A percentile compares a stretch with the other conserved stretches of the same genome.
Evolutionary conservation across 2,329 filamentous ascomycete species (phyloP).

Genomic region (Monilinia fructicola): DNA sequence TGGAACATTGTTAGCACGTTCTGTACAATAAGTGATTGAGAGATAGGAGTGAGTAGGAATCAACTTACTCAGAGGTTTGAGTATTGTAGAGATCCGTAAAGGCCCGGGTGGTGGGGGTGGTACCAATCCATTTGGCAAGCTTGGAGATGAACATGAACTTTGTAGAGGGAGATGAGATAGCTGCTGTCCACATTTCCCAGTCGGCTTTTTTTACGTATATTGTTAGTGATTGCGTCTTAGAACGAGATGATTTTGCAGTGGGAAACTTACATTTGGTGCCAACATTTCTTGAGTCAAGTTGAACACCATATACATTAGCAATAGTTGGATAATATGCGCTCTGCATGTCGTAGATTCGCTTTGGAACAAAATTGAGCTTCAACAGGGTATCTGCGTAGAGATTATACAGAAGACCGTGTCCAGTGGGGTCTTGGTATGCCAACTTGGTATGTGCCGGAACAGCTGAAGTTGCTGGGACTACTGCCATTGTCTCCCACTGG

Average conservation of each 20-base stretch:
- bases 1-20: not conserved
- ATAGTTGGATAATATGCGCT: constrained; percentile 72
- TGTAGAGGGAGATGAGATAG: constrained; percentile 63
- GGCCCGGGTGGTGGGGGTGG: constrained; percentile 67
- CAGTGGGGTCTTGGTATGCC: constrained; percentile 65
- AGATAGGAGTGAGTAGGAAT: constrained; percentile 28
- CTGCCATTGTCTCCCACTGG: constrained; percentile 70
- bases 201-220: constrained; percentile 47
- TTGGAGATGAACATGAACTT: constrained; percentile 65
- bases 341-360: constrained; percentile 74
- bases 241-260: not conserved
- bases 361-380: constrained; percentile 73
- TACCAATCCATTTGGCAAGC: constrained; percentile 72
- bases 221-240: not conserved
- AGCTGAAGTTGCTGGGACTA: constrained; percentile 58
- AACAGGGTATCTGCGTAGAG: constrained; percentile 78
- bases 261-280: constrained; percentile 66
- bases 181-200: constrained; percentile 85
- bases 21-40: no score
- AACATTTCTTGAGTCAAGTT: constrained; percentile 76
- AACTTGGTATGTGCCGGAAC: constrained; percentile 68
- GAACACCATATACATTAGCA: constrained; percentile 72
- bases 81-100: constrained; percentile 80
- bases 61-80: constrained; percentile 60
- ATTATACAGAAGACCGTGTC: constrained; percentile 65